A percentile compares a stretch with the other conserved stretches of the same genome.
phyloP scores from a whole-genome alignment of 768 basidiomycete species.

The Amanita thiersii region DNA sequence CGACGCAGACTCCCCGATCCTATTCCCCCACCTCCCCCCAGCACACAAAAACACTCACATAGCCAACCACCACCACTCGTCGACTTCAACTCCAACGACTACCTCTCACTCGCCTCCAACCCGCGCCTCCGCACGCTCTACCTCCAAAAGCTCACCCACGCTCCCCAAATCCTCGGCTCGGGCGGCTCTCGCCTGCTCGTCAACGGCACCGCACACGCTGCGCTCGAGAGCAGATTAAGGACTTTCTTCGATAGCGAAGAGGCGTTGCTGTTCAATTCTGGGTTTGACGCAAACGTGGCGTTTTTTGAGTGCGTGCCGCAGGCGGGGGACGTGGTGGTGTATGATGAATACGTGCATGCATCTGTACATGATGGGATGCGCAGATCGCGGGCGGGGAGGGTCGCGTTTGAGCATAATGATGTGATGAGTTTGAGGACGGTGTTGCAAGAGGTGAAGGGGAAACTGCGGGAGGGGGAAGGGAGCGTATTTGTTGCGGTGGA shows the following conservation, averaged over 20 bases:
- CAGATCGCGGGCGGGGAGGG: constrained; percentile 40
- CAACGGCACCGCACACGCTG: constrained; percentile 59
- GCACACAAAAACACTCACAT: constrained; percentile 1
- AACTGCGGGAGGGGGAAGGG: constrained; percentile 20
- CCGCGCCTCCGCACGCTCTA: constrained; percentile 47
- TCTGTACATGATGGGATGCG: constrained; percentile 87
- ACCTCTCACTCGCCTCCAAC: constrained; percentile 73
- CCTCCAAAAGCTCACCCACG: constrained; percentile 38
- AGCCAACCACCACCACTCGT: constrained; percentile 18
- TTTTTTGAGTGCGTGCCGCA: constrained; percentile 81
- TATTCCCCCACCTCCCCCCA: constrained; percentile 25
- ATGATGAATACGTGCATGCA: constrained; percentile 87
- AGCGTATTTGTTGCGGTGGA: constrained; percentile 82
- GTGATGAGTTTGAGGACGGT: constrained; percentile 37
- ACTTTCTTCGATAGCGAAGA: constrained; percentile 52
- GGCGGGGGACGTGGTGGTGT: constrained; percentile 65
- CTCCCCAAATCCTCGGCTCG: constrained; percentile 70
- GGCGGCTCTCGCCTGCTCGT: constrained; percentile 84
- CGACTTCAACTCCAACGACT: constrained; percentile 91
- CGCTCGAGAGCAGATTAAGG: constrained; percentile 64
- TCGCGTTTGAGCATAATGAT: constrained; percentile 70
- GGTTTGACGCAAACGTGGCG: constrained; percentile 87
- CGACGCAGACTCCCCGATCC: constrained; percentile 62
- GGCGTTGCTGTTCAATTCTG: constrained; percentile 85
- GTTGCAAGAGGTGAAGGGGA: constrained; percentile 32